These are phyloP conservation scores for Pinus albicaulis DNA, from an alignment of 75 land plant species.

Conservation along the genomic window DNA sequence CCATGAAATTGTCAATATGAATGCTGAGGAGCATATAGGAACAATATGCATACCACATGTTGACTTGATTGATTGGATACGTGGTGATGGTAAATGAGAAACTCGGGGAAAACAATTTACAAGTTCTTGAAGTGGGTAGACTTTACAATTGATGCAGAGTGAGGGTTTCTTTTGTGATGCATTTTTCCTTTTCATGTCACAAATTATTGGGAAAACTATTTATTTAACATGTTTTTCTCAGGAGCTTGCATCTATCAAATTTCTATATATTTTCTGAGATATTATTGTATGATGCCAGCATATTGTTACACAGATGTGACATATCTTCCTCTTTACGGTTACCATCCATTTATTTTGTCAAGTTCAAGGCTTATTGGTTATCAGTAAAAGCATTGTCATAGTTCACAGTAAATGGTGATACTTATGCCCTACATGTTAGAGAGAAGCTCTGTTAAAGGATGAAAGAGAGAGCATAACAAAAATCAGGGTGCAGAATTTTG, in stretches of 20 bases:
- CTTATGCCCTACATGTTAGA: not conserved
- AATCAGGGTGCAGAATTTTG: not conserved
- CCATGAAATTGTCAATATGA: constrained; percentile 83
- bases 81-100: constrained; percentile 4
- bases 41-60: constrained; percentile 44
- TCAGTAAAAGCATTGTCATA: not conserved
- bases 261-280: not conserved
- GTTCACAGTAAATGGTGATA: not conserved
- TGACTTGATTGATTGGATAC: constrained; percentile 60
- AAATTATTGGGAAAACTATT: not conserved
- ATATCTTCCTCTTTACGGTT: not conserved
- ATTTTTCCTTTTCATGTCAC: not conserved
- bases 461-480: not conserved
- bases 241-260: not conserved
- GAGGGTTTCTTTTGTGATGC: not conserved
- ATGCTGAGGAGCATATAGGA: constrained; percentile 54
- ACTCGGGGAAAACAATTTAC: not conserved
- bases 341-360: not conserved
- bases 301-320: not conserved
- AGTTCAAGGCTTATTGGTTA: not conserved
- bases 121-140: not conserved
- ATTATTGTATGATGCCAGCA: not conserved
- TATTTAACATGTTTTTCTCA: too few species aligned
- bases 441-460: not conserved
- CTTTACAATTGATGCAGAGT: not conserved